Percentiles rank a stretch among this genome's conserved stretches.
These are phyloP conservation scores for Talaromyces sp. DNA, from an alignment of 2,329 filamentous ascomycete species.

Conservation along the genomic window DNA sequence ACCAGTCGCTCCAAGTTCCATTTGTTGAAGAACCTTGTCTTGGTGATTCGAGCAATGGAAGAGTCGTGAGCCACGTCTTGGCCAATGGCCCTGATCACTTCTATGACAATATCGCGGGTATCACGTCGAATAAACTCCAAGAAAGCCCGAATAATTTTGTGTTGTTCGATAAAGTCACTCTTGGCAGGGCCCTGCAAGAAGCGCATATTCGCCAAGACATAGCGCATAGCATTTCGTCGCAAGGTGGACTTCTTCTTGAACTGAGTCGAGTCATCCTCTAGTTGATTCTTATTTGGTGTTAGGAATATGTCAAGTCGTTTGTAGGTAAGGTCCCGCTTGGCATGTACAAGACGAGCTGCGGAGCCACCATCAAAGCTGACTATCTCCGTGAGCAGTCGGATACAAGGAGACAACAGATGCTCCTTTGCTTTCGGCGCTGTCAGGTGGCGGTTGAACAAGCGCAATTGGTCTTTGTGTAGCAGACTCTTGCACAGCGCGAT, in stretches of 20 bases:
- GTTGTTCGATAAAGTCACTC: slow-evolving; percentile 73
- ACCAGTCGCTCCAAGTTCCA: slow-evolving; percentile 67
- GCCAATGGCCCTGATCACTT: slow-evolving; percentile 67
- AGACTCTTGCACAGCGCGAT: slow-evolving; percentile 74
- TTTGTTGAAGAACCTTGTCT: slow-evolving; percentile 69
- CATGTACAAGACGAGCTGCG: slow-evolving; percentile 70
- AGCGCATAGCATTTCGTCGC: slow-evolving; percentile 74
- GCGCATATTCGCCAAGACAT: slow-evolving; percentile 72
- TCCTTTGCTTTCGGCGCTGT: slow-evolving; percentile 77
- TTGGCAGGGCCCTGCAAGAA: slow-evolving; percentile 73
- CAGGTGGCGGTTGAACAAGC: slow-evolving; percentile 72
- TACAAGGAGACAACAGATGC: slow-evolving; percentile 79
- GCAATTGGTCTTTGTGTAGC: slow-evolving; percentile 72
- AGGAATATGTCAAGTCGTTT: slow-evolving; percentile 77
- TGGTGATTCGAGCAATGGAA: slow-evolving; percentile 65
- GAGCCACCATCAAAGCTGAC: slow-evolving; percentile 78
- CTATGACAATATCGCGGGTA: slow-evolving; percentile 65
- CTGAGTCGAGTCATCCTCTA: slow-evolving; percentile 56
- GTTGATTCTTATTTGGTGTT: slow-evolving; percentile 53
- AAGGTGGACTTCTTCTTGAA: slow-evolving; percentile 63
- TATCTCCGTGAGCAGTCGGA: slow-evolving; percentile 81
- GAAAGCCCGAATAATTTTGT: slow-evolving; percentile 61
- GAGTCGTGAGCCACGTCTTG: slow-evolving; percentile 68
- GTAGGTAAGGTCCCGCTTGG: slow-evolving; percentile 70
- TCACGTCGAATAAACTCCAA: slow-evolving; percentile 75